Evolutionary conservation across 2,329 filamentous ascomycete genomes (phyloP), one percentile per base, ranked within the genome.

Genomic region (Botrytis fragariae): DNA sequence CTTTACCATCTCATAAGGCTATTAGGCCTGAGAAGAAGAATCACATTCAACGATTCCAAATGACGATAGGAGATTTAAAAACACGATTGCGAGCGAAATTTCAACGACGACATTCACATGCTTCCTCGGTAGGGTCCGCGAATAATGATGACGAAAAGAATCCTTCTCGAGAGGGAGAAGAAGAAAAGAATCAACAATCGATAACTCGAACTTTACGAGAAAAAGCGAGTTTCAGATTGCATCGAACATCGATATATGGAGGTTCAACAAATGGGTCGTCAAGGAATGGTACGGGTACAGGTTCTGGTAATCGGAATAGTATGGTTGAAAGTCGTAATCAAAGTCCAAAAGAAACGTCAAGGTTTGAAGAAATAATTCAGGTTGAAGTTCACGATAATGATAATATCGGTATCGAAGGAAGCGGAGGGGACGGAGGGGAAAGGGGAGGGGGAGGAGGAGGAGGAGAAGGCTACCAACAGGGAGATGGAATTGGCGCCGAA

Each of bases 31-130:
- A 64, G 59, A 29, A 32, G 32, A 54, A 51, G 64, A 16, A 39
- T 1, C 22, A n/a, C 1, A 51, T 54, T 39, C 44, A 20, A 20
- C 7, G 18, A 8, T 39, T 48, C 37, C 61, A 51, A 62, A 73
- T 73, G 67, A 69, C 67, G 48, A 73, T 73, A 45, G 68, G 67
- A 25, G 72, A 73, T 71, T 64, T 73, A 1, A 73, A 73, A 70
- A 69, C 51, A 32, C 54, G 72, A 63, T 64, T 73, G 48, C 64
- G 69, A 59, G 72, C 72, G 29, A 73, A 71, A 59, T 73, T 73
- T n/a, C 51, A 69, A n/a, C 72, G 72, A 35, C 70, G 72, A 39
- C 39, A 57, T 71, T 73, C 72, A 45, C 60, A 69, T 32, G 37
- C 57, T 18, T 63, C 67, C 14, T 71, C 59, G 10, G 45, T 37